phyloP scores from a whole-genome alignment of 495 filamentous ascomycete species.

The Tricharina praecox region DNA sequence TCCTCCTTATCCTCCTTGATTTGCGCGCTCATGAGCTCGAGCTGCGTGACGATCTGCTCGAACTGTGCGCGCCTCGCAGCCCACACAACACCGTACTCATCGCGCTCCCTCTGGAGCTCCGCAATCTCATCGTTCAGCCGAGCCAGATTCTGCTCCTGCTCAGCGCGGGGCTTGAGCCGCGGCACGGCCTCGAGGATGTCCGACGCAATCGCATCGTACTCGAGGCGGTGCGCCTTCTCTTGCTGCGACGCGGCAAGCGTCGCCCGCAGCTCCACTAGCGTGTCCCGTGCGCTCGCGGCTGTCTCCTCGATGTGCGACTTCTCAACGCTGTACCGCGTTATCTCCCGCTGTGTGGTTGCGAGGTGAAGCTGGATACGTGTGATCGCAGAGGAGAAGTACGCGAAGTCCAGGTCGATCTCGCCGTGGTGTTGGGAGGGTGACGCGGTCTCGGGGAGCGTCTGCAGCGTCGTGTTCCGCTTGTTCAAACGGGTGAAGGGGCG shows the following conservation, averaged over 20 bases:
- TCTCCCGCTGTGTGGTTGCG: conserved; percentile 66
- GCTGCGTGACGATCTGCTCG: conserved; percentile 76
- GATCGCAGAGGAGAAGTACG: conserved; percentile 72
- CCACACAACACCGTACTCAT: conserved; percentile 71
- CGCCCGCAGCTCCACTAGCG: conserved; percentile 49
- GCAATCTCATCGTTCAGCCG: conserved; percentile 77
- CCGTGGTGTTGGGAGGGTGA: conserved; percentile 50
- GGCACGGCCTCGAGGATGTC: conserved; percentile 35
- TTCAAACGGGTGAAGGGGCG: conserved; percentile 82
- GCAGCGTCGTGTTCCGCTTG: conserved; percentile 53
- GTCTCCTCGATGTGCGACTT: conserved; percentile 32
- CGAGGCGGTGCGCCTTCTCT: conserved; percentile 69
- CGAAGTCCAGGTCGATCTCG: conserved; percentile 78
- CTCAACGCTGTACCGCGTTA: conserved; percentile 47
- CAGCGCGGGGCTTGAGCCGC: conserved; percentile 60
- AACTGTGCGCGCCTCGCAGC: conserved; percentile 74
- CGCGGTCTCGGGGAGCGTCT: conserved; percentile 41
- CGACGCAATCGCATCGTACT: conserved; percentile 75
- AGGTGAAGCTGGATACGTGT: conserved; percentile 74
- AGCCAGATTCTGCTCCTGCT: conserved; percentile 58
- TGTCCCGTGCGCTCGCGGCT: conserved; percentile 60
- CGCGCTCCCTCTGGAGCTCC: conserved; percentile 69
- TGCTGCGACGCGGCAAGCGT: conserved; percentile 65
- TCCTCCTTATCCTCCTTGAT: conserved; percentile 97
- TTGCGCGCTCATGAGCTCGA: conserved; percentile 62